Evolutionary conservation across 306 rosid species (phyloP), one percentile per base, ranked within the genome.

Genomic region (Castanopsis chinensis): DNA sequence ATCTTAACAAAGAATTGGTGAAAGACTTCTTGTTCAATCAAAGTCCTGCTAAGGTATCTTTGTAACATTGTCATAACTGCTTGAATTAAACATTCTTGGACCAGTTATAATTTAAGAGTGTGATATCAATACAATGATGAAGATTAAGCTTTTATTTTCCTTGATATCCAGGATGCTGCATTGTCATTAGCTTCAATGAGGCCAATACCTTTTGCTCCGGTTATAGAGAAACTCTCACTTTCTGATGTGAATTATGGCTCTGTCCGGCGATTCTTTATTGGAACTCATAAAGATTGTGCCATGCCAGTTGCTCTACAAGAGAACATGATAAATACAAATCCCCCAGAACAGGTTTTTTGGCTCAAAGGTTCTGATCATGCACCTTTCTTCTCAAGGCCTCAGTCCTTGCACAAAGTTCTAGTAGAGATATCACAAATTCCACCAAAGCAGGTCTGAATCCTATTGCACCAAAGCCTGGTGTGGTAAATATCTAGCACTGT

Each of bases 381-480:
- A 9, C 99, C 99, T 3, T 93, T 96, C 78, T 96, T 96, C 92
- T 96, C 99, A 35, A 96, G 87, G 83, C 98, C 98, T 80, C 99
- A 93, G 87, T 97, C 98, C 54, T 80, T 96, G 32, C 94, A 96
- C 90, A 96, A 91, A 87, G 81, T 96, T 35, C 80, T 96, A 74
- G 86, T 90, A 72, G 98, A 96, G 85, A 90, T 96, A 79, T 89
- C 99, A 69, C 88, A 65, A 83, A 81, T 89, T 28, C 32, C 56
- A 55, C 86, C 84, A 35, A 58, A 67, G 52, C 25, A 67, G 18
- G 45, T 17, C 21, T 64, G 45, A 30, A 64, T 64, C 45, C 45
- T 2, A 1, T 37, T 37, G 11, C 45, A 37, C 45, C 45, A 37
- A 37, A 37, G 45, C 45, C 30, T 60, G 67, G 67, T 12, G 30